Evolutionary conservation across 306 rosid genomes (phyloP).

Genomic region (Inga laurina): DNA sequence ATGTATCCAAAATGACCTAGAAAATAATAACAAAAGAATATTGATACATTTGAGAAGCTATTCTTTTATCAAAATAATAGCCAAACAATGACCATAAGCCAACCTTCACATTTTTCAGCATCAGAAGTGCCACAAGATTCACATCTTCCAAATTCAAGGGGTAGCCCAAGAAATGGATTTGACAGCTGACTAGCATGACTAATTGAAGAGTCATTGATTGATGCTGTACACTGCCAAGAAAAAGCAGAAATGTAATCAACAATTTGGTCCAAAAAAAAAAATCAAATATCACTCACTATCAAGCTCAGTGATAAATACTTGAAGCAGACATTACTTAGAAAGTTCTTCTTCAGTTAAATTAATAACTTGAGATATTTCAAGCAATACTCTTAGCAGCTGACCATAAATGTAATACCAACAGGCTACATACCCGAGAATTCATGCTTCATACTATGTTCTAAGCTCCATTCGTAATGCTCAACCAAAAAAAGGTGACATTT

Average conservation of each 20-base stretch:
- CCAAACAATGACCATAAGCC: slow-evolving; percentile 25
- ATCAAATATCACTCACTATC: slow-evolving; percentile 2
- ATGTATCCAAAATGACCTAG: slow-evolving; percentile 94
- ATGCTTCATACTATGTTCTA: not conserved
- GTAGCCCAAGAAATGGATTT: slow-evolving; percentile 93
- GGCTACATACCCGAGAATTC: slow-evolving; percentile 2
- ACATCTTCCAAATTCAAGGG: slow-evolving; percentile 86
- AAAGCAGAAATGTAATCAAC: slow-evolving; percentile 16
- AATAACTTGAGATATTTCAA: not conserved
- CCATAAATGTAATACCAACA: not conserved
- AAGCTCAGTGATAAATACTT: not conserved
- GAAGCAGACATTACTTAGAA: slow-evolving; percentile 1
- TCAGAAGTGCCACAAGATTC: slow-evolving; percentile 96
- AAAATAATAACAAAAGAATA: slow-evolving; percentile 24
- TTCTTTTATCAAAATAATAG: slow-evolving; percentile 8
- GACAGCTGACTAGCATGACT: slow-evolving; percentile 86
- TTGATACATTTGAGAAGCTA: slow-evolving; percentile 4
- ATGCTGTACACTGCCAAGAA: slow-evolving; percentile 72
- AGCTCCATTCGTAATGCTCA: not conserved
- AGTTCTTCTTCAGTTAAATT: not conserved
- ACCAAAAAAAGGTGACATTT: not conserved
- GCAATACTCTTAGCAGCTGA: not conserved
- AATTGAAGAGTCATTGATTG: slow-evolving; percentile 71
- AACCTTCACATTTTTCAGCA: slow-evolving; percentile 89
- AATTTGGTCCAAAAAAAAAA: slow-evolving; percentile 18